phyloP scores from a whole-genome alignment of 2,329 filamentous ascomycete genomes.

The Stachybotrys chlorohalonatus region DNA sequence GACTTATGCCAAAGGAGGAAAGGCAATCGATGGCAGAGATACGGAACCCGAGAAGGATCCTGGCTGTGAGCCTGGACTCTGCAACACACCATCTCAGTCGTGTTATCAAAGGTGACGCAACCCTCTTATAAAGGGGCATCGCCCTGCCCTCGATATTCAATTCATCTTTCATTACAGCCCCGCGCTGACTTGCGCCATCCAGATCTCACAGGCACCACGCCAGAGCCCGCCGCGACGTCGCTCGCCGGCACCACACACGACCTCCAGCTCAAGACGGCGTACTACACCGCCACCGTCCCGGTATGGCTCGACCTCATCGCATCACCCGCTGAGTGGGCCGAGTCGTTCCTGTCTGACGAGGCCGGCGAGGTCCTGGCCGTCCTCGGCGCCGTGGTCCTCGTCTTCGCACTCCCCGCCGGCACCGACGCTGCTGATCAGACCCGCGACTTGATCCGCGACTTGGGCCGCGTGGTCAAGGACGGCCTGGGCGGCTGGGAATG shows the following conservation, averaged over 20 bases:
- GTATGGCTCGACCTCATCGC: conserved; percentile 59
- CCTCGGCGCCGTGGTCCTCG: conserved; percentile 48
- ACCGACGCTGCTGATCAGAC: conserved; percentile 10
- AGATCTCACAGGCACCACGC: conserved; percentile 45
- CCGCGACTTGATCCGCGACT: conserved; percentile 37
- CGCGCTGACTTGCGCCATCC: conserved; percentile 2
- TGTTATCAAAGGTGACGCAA: conserved; percentile 42
- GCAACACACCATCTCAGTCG: conserved; percentile 36
- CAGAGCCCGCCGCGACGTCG: conserved; percentile 25
- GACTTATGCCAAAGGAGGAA: background rate
- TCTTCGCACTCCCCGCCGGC: conserved; percentile 19
- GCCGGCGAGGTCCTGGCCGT: conserved; percentile 53
- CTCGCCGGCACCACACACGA: conserved; percentile 53
- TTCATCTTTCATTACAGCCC: background rate
- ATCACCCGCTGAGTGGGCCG: conserved; percentile 43
- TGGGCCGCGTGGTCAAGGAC: conserved; percentile 45
- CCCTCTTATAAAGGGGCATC: background rate
- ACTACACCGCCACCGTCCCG: conserved; percentile 52
- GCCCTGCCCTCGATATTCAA: background rate
- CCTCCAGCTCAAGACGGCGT: conserved; percentile 45
- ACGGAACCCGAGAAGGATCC: conserved; percentile 44
- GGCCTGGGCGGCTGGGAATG: conserved; percentile 53
- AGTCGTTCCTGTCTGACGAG: conserved; percentile 49
- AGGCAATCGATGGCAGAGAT: conserved; percentile 20
- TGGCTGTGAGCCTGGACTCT: conserved; percentile 44